A percentile compares a stretch with the other conserved stretches of the same genome.
Evolutionary conservation across 495 filamentous ascomycete genomes (phyloP).

Genomic region (Hypoxylon intermedium): DNA sequence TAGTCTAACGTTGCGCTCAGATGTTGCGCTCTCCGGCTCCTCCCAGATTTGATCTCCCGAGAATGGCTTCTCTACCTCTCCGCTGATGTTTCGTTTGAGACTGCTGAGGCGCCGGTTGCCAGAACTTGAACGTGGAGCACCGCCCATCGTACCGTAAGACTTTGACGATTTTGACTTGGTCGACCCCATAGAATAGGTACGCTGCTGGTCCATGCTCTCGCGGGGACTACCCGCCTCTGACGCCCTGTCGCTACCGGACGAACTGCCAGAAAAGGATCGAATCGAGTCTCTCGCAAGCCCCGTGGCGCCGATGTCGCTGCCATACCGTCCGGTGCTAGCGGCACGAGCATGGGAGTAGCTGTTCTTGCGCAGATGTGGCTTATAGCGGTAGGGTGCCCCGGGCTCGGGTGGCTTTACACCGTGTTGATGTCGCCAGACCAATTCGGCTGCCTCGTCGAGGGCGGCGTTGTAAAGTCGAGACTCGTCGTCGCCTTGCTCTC

Average conservation of each 20-base stretch:
- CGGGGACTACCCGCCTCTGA: conserved; percentile 36
- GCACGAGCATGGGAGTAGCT: conserved; percentile 68
- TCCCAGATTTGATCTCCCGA: conserved; percentile 88
- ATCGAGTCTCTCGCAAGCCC: conserved; percentile 56
- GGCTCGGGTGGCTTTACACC: conserved; percentile 60
- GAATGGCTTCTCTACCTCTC: conserved; percentile 63
- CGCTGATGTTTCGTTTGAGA: conserved; percentile 64
- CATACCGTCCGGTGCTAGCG: conserved; percentile 62
- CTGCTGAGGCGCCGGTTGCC: conserved; percentile 52
- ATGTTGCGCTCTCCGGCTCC: conserved; percentile 65
- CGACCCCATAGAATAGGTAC: conserved; percentile 25
- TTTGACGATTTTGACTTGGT: conserved; percentile 33
- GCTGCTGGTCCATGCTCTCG: conserved; percentile 43
- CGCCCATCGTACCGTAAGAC: conserved; percentile 38
- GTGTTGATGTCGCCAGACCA: conserved; percentile 85
- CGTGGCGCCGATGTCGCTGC: conserved; percentile 54
- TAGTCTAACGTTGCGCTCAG: conserved; percentile 29
- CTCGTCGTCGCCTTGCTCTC: conserved; percentile 62
- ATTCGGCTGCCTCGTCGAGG: conserved; percentile 83
- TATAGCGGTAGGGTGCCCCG: conserved; percentile 70
- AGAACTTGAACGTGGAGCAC: conserved; percentile 29
- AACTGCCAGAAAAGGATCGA: conserved; percentile 59
- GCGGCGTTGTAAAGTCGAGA: conserved; percentile 73
- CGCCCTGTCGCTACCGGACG: conserved; percentile 53
- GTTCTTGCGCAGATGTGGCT: conserved; percentile 64